These are phyloP conservation scores for Cyberlindnera americana DNA, from an alignment of 805 yeast genomes.

Conservation along the genomic window DNA sequence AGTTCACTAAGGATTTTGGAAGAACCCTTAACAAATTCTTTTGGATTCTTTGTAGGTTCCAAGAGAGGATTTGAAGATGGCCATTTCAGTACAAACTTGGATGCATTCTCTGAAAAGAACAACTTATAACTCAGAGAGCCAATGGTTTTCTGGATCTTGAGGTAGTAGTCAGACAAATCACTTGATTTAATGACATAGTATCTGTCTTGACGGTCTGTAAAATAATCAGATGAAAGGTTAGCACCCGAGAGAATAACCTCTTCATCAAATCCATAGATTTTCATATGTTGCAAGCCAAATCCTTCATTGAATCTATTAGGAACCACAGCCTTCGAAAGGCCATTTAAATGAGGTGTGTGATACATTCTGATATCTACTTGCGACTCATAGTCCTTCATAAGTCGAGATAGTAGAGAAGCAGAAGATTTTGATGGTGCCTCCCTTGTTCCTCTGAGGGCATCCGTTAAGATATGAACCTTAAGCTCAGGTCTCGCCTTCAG, in stretches of 20 bases:
- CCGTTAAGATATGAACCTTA: slow-evolving; percentile 71
- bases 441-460: slow-evolving; percentile 88
- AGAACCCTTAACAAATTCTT: slow-evolving; percentile 52
- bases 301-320: slow-evolving; percentile 91
- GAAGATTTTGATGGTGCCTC: slow-evolving; percentile 81
- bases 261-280: slow-evolving; percentile 90
- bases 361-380: slow-evolving; percentile 81
- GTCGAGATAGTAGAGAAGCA: slow-evolving; percentile 66
- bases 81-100: slow-evolving; percentile 66
- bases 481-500: slow-evolving; percentile 55
- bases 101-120: slow-evolving; percentile 37
- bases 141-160: slow-evolving; percentile 62
- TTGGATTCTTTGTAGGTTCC: slow-evolving; percentile 59
- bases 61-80: slow-evolving; percentile 57
- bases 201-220: slow-evolving; percentile 92
- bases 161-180: slow-evolving; percentile 68
- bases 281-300: slow-evolving; percentile 94
- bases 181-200: slow-evolving; percentile 68
- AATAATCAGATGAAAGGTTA: slow-evolving; percentile 85
- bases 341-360: slow-evolving; percentile 82
- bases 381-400: slow-evolving; percentile 60
- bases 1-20: slow-evolving; percentile 56
- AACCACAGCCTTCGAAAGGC: slow-evolving; percentile 56
- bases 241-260: slow-evolving; percentile 90
- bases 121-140: slow-evolving; percentile 69